phyloP scores from a whole-genome alignment of 2,329 filamentous ascomycete species.

The Niveomyces coronatus region DNA sequence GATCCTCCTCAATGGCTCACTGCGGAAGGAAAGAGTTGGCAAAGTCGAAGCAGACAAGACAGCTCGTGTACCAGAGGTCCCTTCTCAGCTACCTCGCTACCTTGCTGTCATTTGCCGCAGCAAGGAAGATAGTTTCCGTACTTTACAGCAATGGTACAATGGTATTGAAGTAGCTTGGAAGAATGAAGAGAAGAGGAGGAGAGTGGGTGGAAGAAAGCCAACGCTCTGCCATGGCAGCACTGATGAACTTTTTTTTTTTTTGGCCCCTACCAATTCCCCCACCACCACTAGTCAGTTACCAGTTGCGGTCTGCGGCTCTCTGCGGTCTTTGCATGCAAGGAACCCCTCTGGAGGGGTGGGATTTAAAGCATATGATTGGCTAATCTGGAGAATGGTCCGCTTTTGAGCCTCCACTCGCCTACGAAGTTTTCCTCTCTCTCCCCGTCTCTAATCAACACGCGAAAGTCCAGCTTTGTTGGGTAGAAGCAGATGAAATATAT shows the following conservation, averaged over 20 bases:
- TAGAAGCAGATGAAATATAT: no score
- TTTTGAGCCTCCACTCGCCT: not conserved
- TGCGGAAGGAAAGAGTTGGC: slow-evolving; percentile 19
- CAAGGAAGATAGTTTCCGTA: no score
- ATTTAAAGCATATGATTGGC: slow-evolving; percentile 9
- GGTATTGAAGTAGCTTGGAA: not conserved
- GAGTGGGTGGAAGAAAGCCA: slow-evolving; percentile 8
- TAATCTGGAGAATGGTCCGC: slow-evolving; percentile 5
- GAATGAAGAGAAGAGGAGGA: slow-evolving; percentile 7
- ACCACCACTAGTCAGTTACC: slow-evolving; percentile 6
- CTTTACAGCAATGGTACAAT: slow-evolving; percentile 6
- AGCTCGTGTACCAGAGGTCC: slow-evolving; percentile 29
- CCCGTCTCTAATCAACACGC: no score
- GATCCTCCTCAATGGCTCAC: slow-evolving; percentile 5
- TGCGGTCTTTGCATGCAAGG: slow-evolving; percentile 1
- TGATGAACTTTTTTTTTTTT: slow-evolving; percentile 18
- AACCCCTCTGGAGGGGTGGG: not conserved
- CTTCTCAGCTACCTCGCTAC: slow-evolving; percentile 27
- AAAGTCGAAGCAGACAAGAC: slow-evolving; percentile 26
- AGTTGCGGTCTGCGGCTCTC: slow-evolving; percentile 7
- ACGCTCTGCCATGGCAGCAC: slow-evolving; percentile 10
- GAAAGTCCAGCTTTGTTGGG: no score
- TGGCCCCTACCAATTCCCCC: slow-evolving; percentile 11
- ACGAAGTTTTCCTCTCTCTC: no score
- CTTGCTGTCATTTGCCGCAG: slow-evolving; percentile 28